Conservation (phyloP, 441 rosid species). For the Gossypium davidsonii region DNA sequence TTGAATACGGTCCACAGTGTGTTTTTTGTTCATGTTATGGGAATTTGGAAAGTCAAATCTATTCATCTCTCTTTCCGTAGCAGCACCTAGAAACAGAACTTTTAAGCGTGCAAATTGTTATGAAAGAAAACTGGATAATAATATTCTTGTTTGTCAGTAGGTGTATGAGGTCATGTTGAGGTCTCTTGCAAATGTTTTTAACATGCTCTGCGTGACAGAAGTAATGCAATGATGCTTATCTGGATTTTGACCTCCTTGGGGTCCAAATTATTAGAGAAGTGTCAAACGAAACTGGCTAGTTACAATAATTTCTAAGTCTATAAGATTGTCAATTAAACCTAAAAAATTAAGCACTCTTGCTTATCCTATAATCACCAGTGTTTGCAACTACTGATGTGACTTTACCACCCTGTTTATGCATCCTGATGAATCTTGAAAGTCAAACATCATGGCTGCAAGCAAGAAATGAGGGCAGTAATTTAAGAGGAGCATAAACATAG, state of each 20-base stretch:
- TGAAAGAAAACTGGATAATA: no score
- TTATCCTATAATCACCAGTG: background rate
- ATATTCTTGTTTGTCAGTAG: background rate
- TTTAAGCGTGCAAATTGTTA: background rate
- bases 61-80: background rate
- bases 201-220: background rate
- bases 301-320: background rate
- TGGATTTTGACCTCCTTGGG: background rate
- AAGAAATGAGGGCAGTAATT: background rate
- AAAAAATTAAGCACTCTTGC: background rate
- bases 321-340: background rate
- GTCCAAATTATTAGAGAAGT: background rate
- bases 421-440: background rate
- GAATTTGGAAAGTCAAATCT: background rate
- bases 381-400: background rate
- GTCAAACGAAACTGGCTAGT: background rate
- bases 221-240: background rate
- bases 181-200: background rate
- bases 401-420: background rate
- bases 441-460: background rate
- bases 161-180: background rate
- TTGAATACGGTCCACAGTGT: background rate
- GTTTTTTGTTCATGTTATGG: background rate
- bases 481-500: background rate
- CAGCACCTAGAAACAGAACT: background rate